Base-by-base conservation (phyloP, 306 rosid species). In the Astragalus membranaceus region DNA sequence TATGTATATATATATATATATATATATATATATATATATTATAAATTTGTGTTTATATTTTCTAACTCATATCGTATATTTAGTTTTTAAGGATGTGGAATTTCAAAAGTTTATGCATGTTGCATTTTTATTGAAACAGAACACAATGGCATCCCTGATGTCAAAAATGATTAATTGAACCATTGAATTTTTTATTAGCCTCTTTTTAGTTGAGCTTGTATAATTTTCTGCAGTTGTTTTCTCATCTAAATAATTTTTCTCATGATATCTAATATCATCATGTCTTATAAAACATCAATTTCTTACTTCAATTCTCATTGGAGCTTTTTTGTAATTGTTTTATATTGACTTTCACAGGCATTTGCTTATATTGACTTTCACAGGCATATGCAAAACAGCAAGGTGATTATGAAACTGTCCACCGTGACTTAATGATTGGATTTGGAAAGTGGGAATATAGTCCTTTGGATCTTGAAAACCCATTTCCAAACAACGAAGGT, bases 381-480 rank as follows among this genome's bases (percentile, higher is more conserved):
- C 79, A 93, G 97, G 86, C 42, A 3, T 78, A 82, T 49, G 63
- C 70, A 44, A 85, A 47, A 66, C 97, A 88, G 67, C 98, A 93
- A 79, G 97, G 98, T 46, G 86, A 77, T 1, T 76, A 70, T 9
- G 96, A 93, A 77, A 47, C 75, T 4, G 4, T 86, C 65, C 82
- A 85, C 84, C 91, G 84, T 4, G 97, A 93, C 85, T 0, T 80
- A 64, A 88, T 3, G 41, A 37, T 93, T 68, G 97, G 84, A 74
- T 84, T 85, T 12, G 92, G 98, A 39, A 87, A 5, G 46, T 93
- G 98, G 97, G 98, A 90, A 26, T 88, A 85, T 71, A 81, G 85
- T 65, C 98, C 97, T 43, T 5, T 87, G 6, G 84, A 85, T 61
- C 82, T 90, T 72, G 86, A 81, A 81, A 93, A 88, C 52, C 98